A percentile compares a stretch with the other conserved stretches of the same genome.
Evolutionary conservation across 2,329 filamentous ascomycete genomes (phyloP).

Genomic region (Fusarium verrucosum): DNA sequence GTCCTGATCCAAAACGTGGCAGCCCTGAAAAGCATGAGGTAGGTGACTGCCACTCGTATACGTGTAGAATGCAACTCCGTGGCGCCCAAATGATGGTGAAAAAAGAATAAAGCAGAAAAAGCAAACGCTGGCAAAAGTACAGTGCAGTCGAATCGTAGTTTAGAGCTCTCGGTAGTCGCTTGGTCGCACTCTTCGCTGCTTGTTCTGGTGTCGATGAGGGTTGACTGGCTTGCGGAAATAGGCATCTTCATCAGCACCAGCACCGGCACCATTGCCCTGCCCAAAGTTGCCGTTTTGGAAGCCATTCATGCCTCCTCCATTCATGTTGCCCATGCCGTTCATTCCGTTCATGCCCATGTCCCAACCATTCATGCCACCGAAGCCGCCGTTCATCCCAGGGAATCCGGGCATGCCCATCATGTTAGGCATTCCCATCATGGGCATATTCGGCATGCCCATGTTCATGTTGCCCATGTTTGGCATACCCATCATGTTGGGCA

Average conservation of each 20-base stretch:
- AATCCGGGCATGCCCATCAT: slow-evolving; percentile 49
- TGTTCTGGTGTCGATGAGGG: slow-evolving; percentile 86
- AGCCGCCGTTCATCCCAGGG: slow-evolving; percentile 45
- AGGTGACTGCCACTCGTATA: slow-evolving; percentile 1
- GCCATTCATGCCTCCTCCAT: slow-evolving; percentile 46
- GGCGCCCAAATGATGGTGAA: slow-evolving; percentile 2
- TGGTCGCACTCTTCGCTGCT: slow-evolving; percentile 80
- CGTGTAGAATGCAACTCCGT: slow-evolving; percentile 1
- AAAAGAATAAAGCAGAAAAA: slow-evolving; percentile 8
- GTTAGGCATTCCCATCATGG: slow-evolving; percentile 46
- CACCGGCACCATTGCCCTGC: slow-evolving; percentile 72
- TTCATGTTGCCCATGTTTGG: slow-evolving; percentile 51
- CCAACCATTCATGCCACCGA: slow-evolving; percentile 41
- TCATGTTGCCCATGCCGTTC: slow-evolving; percentile 46
- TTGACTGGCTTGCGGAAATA: slow-evolving; percentile 98
- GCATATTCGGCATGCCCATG: slow-evolving; percentile 48
- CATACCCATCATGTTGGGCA: slow-evolving; percentile 55
- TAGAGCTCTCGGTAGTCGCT: slow-evolving; percentile 90
- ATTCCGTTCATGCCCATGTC: slow-evolving; percentile 43
- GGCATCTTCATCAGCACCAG: slow-evolving; percentile 83
- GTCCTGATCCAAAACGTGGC: slow-evolving; percentile 28
- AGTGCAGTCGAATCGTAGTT: slow-evolving; percentile 30
- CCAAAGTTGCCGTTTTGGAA: slow-evolving; percentile 54
- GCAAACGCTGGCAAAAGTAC: slow-evolving; percentile 21
- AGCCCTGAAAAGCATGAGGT: slow-evolving; percentile 4